Base-by-base conservation (phyloP, 2,329 filamentous ascomycete genomes). In the Penicillium sumatraense region DNA sequence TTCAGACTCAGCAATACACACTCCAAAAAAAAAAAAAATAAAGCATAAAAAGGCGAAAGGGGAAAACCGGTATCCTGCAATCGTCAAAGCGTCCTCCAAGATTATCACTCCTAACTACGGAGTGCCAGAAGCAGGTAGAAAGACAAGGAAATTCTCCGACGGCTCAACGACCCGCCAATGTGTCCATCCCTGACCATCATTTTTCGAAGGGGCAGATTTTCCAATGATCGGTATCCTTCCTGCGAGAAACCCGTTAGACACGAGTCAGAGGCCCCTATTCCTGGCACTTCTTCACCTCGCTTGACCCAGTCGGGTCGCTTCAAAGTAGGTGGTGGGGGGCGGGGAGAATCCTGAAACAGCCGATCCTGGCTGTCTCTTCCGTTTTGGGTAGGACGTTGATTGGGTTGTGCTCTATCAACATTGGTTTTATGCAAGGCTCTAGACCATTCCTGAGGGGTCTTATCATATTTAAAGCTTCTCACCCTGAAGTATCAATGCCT, bases 321-420 rank as follows among this genome's bases (percentile, higher is more conserved):
- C 10, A 27, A 27, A 16, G 23, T n/a, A 3, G 8, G 23, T 4
- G 14, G 40, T 44, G 40, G 26, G n/a, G 35, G n/a, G 24, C 26
- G 40, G 42, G 31, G 18, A 31, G 21, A 38, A 31, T n/a, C 18
- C 50, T 41, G 50, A 53, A 52, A 52, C 50, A 23, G 23, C 21
- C 40, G 40, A 20, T 26, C 40, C 21, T 44, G 23, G 20, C 23
- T n/a, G 24, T 27, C 23, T 44, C 40, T 44, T 44, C 40, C 40
- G 10, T 44, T 44, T 44, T 27, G 20, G 40, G 23, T 10, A 10
- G 23, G 21, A 44, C n/a, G 29, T 14, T 31, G 11, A 26, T 24
- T 41, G 24, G 42, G 23, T 47, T 35, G n/a, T 21, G 41, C 35
- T 42, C 18, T 42, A 5, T n/a, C 14, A 18, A 27, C 24, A 13